These are phyloP conservation scores for Eucalyptus virginea DNA, from an alignment of 345 rosid genomes.

Conservation along the genomic window DNA sequence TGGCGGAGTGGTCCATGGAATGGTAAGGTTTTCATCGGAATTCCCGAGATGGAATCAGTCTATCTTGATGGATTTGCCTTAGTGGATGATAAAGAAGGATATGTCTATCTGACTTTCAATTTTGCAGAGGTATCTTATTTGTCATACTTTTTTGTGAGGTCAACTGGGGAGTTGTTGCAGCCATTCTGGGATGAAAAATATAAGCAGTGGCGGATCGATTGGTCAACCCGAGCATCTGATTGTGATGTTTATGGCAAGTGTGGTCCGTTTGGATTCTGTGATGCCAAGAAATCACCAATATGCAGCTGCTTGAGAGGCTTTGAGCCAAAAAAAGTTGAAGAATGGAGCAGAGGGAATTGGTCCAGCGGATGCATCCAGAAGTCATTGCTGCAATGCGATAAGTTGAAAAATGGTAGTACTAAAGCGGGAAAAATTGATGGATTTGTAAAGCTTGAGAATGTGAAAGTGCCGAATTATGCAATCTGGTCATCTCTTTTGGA, in stretches of 20 bases:
- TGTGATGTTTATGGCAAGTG: constrained; percentile 12
- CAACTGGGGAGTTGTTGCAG: background rate
- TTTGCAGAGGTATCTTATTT: background rate
- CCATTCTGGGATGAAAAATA: background rate
- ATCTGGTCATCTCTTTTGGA: background rate
- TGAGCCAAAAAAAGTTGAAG: background rate
- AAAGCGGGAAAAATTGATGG: constrained; percentile 1
- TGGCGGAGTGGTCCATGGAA: constrained; percentile 67
- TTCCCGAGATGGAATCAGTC: background rate
- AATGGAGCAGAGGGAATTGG: constrained; percentile 18
- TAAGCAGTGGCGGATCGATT: background rate
- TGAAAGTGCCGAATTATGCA: background rate
- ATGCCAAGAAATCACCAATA: background rate
- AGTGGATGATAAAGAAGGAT: background rate
- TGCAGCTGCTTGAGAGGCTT: constrained; percentile 8
- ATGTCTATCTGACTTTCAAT: background rate
- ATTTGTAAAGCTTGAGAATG: background rate
- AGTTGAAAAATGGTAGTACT: background rate
- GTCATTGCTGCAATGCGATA: background rate
- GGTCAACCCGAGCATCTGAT: background rate
- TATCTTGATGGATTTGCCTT: constrained; percentile 7
- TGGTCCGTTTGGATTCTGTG: constrained; percentile 6
- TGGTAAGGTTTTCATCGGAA: constrained; percentile 13
- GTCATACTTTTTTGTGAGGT: background rate
- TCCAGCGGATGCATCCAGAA: constrained; percentile 8